Base-by-base conservation (phyloP, 441 rosid species). In the Pelargonium australe region DNA sequence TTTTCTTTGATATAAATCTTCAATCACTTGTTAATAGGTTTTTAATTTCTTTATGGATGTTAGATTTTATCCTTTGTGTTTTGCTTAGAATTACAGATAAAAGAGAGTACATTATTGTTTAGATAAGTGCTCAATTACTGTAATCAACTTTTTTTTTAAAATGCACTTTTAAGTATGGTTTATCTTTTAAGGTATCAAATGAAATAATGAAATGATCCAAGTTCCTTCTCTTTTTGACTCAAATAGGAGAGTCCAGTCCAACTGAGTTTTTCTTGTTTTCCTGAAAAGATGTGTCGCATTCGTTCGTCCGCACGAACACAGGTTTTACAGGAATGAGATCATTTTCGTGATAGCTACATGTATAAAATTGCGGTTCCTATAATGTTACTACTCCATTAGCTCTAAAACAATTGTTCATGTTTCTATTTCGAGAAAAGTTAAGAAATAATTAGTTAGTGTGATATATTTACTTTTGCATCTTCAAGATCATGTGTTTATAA, bases 201-300 rank as follows among this genome's bases (percentile, higher is more conserved):
- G 68, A 68, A 65, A 58, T 58, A 25, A 1, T 31, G 58, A 13
- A 43, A 63, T 31, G 55, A 72, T 34, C 71, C 53, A 31, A 31
- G 4, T 37, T 62, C 34, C 41, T 16, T 16, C n/a, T 62, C 68
- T 64, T 69, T 69, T 67, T 65, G 67, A 49, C 71, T 43, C 49
- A 20, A 62, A 72, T 70, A 69, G 79, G 37, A 31, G 76, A 72
- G 76, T 78, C 81, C 76, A 67, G 63, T 70, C 71, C 34, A 61
- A 63, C 2, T 0, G 37, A 55, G 34, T 12, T 1, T n/a, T 5
- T 45, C 17, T 47, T 61, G 34, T 69, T 43, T 55, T 20, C 77
- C 78, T 76, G 49, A 74, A 80, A 80, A 74, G 80, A 37, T 13
- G 82, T 55, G 80, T 55, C 16, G 23, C 60, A 25, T 13, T 34